Percentiles rank a stretch among this genome's conserved stretches.
phyloP scores from a whole-genome alignment of 148 eudicot genomes.

The Linanthus parryae region DNA sequence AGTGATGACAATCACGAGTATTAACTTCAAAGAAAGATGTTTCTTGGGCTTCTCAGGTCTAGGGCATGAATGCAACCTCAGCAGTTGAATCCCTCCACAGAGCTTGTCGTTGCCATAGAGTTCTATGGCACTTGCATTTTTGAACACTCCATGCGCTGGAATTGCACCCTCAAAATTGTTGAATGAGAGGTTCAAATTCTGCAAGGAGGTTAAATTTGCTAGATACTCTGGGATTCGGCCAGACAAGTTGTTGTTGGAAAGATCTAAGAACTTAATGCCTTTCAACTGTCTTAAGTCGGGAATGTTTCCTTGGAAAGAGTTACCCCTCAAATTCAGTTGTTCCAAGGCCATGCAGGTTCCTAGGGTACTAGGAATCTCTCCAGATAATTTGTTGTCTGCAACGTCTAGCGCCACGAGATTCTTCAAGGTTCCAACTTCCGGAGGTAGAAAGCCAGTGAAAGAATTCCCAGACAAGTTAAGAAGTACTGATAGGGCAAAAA shows the following conservation, averaged over 20 bases:
- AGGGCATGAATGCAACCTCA: slow-evolving; percentile 10
- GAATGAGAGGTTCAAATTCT: slow-evolving; percentile 32
- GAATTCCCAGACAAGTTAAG: slow-evolving; percentile 19
- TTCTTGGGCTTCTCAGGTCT: not conserved
- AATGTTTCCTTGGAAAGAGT: slow-evolving; percentile 21
- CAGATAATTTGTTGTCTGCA: slow-evolving; percentile 20
- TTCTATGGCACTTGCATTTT: slow-evolving; percentile 18
- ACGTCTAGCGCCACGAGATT: slow-evolving; percentile 9
- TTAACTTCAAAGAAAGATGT: too few relatives aligned
- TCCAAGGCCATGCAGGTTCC: slow-evolving; percentile 13
- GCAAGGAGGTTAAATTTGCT: slow-evolving; percentile 3
- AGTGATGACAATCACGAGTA: slow-evolving; percentile 1
- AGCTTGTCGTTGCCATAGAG: slow-evolving; percentile 43
- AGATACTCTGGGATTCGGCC: slow-evolving; percentile 14
- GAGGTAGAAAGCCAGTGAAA: slow-evolving; percentile 17
- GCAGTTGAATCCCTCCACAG: slow-evolving; percentile 12
- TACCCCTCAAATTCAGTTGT: slow-evolving; percentile 13
- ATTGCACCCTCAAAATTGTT: slow-evolving; percentile 42
- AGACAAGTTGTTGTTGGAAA: slow-evolving; percentile 18
- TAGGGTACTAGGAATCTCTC: slow-evolving; percentile 16
- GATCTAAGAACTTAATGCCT: slow-evolving; percentile 14
- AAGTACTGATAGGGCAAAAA: not conserved
- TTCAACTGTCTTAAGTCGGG: slow-evolving; percentile 10
- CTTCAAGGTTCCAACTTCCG: slow-evolving; percentile 14
- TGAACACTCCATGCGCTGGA: slow-evolving; percentile 36